Evolutionary conservation across 1,284 basidiomycete species (phyloP).

Genomic region (Rhodotorula sp.): DNA sequence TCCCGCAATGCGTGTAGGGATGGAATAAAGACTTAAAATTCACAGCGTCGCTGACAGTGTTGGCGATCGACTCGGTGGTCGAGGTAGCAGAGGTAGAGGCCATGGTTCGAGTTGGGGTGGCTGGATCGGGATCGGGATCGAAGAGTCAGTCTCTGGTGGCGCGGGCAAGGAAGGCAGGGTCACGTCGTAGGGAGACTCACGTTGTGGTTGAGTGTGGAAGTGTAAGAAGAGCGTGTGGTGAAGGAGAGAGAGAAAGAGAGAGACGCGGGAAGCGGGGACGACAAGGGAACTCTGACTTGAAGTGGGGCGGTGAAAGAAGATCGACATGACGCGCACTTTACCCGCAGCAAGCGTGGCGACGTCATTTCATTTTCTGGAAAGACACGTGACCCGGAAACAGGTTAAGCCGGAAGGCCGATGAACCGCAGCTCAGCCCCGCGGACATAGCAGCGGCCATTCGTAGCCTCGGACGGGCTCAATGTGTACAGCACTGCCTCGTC

Average conservation of each 20-base stretch:
- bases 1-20: too few relatives aligned
- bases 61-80: slow-evolving; percentile 13
- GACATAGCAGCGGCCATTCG: too few relatives aligned
- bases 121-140: background rate
- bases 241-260: slow-evolving; percentile 5
- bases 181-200: background rate
- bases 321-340: background rate
- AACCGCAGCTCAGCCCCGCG: too few relatives aligned
- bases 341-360: background rate
- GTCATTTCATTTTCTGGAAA: too few relatives aligned
- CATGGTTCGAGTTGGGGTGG: background rate
- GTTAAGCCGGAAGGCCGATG: too few relatives aligned
- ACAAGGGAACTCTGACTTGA: background rate
- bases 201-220: background rate
- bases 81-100: slow-evolving; percentile 23
- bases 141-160: background rate
- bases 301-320: background rate
- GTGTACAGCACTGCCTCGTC: too few relatives aligned
- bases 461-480: too few relatives aligned
- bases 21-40: background rate
- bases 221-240: background rate
- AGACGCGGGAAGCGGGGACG: background rate
- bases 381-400: too few relatives aligned
- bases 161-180: background rate
- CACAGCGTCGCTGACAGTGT: slow-evolving; percentile 27